Conservation (phyloP, 2,329 filamentous ascomycete species). For the Fusarium foetens region DNA sequence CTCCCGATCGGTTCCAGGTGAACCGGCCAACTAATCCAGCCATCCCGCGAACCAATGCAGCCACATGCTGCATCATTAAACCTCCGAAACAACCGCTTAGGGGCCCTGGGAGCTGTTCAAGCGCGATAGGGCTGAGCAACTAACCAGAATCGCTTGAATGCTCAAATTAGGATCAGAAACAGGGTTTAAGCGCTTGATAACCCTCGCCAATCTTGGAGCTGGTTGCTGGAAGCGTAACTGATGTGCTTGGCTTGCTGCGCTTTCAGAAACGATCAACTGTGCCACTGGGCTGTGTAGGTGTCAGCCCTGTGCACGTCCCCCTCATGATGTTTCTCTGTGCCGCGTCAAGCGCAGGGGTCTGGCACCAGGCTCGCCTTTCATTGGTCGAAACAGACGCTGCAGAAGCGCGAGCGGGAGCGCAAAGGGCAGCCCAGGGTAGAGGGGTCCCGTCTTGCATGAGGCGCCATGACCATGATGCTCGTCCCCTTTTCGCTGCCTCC, state of each 20-base stretch:
- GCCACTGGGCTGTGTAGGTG: conserved; percentile 39
- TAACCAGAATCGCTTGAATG: conserved; percentile 1
- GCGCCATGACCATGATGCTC: conserved; percentile 2
- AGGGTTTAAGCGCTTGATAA: neutral
- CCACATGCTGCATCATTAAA: neutral
- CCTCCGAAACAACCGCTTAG: conserved; percentile 10
- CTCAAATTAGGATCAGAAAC: conserved; percentile 13
- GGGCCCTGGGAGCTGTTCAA: conserved; percentile 10
- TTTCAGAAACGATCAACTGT: conserved; percentile 15
- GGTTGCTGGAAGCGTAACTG: neutral
- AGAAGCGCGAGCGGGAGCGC: conserved; percentile 16
- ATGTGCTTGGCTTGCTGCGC: conserved; percentile 20
- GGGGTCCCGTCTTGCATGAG: conserved; percentile 7
- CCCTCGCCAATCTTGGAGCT: conserved; percentile 7
- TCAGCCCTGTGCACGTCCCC: conserved; percentile 38
- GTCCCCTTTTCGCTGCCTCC: conserved; percentile 21
- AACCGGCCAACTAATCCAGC: conserved; percentile 5
- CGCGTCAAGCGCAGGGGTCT: conserved; percentile 1
- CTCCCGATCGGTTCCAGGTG: neutral
- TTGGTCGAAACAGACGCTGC: conserved; percentile 36
- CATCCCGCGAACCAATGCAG: conserved; percentile 23
- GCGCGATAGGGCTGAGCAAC: conserved; percentile 2
- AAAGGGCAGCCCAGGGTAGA: neutral
- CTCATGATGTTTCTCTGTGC: neutral
- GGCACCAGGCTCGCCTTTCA: conserved; percentile 1